These are phyloP conservation scores for Metschnikowia kunwiensis DNA, from an alignment of 805 yeast genomes.

Conservation along the genomic window DNA sequence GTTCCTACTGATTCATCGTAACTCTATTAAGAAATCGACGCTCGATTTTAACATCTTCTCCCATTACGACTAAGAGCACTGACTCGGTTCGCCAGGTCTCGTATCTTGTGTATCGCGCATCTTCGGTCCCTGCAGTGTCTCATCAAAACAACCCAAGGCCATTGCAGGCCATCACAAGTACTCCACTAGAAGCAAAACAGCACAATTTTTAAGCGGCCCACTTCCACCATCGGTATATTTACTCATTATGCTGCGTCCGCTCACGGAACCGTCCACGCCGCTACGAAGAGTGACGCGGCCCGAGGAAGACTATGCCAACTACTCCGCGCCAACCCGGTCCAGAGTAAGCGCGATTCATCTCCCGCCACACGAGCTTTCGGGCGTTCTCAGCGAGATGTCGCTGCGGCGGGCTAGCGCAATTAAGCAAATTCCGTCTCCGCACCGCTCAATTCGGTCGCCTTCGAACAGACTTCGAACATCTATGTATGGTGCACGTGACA, in stretches of 20 bases:
- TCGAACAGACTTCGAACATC: not conserved
- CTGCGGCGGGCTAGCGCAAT: slow-evolving; percentile 9
- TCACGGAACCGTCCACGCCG: slow-evolving; percentile 23
- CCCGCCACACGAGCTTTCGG: slow-evolving; percentile 24
- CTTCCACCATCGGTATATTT: no score
- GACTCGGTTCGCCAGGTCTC: no score
- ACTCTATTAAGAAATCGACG: no score
- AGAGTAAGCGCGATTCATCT: slow-evolving; percentile 17
- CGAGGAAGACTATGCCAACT: slow-evolving; percentile 9
- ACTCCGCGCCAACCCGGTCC: slow-evolving; percentile 13
- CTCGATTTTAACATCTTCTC: no score
- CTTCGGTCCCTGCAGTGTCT: no score
- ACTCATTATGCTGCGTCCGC: slow-evolving; percentile 14
- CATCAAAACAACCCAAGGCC: no score
- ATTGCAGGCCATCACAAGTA: no score
- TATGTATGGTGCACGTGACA: slow-evolving; percentile 1
- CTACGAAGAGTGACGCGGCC: slow-evolving; percentile 9
- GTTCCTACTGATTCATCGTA: no score
- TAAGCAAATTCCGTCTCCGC: not conserved
- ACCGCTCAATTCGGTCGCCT: not conserved
- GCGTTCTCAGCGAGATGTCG: slow-evolving; percentile 13
- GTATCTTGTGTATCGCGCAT: no score
- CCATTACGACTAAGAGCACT: no score
- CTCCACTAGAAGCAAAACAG: no score
- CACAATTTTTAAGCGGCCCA: no score